These are phyloP conservation scores for Plectosphaerella sp. DNA, from an alignment of 2,329 filamentous ascomycete genomes.

Conservation along the genomic window DNA sequence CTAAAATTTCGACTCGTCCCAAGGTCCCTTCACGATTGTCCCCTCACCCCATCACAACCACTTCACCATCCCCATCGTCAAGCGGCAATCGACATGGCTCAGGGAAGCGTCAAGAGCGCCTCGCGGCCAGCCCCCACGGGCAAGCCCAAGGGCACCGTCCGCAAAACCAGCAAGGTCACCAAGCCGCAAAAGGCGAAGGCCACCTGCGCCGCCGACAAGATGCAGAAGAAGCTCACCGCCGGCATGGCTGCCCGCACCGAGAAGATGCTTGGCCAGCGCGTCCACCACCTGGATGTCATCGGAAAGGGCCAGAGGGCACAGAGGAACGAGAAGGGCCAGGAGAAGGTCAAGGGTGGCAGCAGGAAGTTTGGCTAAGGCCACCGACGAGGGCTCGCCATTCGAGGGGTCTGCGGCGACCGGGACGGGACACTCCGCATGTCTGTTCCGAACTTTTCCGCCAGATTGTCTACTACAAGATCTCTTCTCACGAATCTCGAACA, in stretches of 20 bases:
- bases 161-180: slow-evolving; percentile 37
- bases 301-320: slow-evolving; percentile 48
- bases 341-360: slow-evolving; percentile 38
- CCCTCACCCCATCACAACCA: not conserved
- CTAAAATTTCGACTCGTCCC: not conserved
- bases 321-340: slow-evolving; percentile 30
- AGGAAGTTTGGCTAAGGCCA: slow-evolving; percentile 46
- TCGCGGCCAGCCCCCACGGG: slow-evolving; percentile 33
- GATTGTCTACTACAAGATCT: too few species aligned
- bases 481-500: not conserved
- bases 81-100: slow-evolving; percentile 39
- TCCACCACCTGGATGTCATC: slow-evolving; percentile 56
- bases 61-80: not conserved
- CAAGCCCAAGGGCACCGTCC: slow-evolving; percentile 25
- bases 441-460: too few species aligned
- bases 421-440: too few species aligned
- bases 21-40: not conserved
- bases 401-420: too few species aligned
- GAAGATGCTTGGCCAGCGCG: slow-evolving; percentile 53
- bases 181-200: slow-evolving; percentile 44
- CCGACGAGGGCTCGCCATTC: too few species aligned
- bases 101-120: slow-evolving; percentile 48
- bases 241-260: slow-evolving; percentile 53
- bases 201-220: slow-evolving; percentile 42
- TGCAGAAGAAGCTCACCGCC: slow-evolving; percentile 49